A percentile compares a stretch with the other conserved stretches of the same genome.
These are phyloP conservation scores for Westerdykella ornata DNA, from an alignment of 2,329 filamentous ascomycete species.

Conservation along the genomic window DNA sequence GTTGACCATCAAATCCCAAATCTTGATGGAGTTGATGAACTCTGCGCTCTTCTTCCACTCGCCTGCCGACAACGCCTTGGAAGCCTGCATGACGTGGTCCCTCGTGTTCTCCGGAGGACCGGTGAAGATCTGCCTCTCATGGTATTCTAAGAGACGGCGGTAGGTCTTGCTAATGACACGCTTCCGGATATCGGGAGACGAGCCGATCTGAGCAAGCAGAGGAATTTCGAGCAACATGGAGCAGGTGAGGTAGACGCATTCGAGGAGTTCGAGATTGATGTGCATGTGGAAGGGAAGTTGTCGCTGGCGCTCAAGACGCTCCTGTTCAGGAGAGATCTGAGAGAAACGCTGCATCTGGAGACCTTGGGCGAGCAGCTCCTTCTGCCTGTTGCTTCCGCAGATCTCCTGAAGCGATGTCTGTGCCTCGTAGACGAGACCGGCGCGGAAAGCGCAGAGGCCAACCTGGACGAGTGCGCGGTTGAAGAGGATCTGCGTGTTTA, in stretches of 20 bases:
- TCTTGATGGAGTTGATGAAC: slow-evolving; percentile 97
- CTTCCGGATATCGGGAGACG: slow-evolving; percentile 94
- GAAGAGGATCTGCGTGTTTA: slow-evolving; percentile 96
- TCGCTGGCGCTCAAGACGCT: slow-evolving; percentile 91
- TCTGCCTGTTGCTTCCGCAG: slow-evolving; percentile 93
- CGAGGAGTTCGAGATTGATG: slow-evolving; percentile 96
- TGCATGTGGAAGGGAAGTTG: slow-evolving; percentile 99
- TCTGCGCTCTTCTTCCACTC: slow-evolving; percentile 97
- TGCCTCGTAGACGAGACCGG: slow-evolving; percentile 92
- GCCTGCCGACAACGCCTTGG: slow-evolving; percentile 89
- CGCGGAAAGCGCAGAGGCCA: slow-evolving; percentile 95
- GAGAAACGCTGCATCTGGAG: slow-evolving; percentile 97
- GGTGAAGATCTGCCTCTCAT: slow-evolving; percentile 98
- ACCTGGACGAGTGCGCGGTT: slow-evolving; percentile 97
- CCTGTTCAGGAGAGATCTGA: slow-evolving; percentile 94
- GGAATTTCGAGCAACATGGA: slow-evolving; percentile 99
- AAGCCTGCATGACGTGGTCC: slow-evolving; percentile 98
- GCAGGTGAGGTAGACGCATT: slow-evolving; percentile 97
- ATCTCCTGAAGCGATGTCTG: slow-evolving; percentile 98
- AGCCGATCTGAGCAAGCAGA: slow-evolving; percentile 91
- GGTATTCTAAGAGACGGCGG: slow-evolving; percentile 97
- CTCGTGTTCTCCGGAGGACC: slow-evolving; percentile 97
- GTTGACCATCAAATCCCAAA: slow-evolving; percentile 96
- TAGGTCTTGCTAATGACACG: slow-evolving; percentile 99
- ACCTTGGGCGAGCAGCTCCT: slow-evolving; percentile 94